Evolutionary conservation across 805 yeast genomes (phyloP), one percentile per base, ranked within the genome.

Genomic region (Suhomyces tanzawaensis): DNA sequence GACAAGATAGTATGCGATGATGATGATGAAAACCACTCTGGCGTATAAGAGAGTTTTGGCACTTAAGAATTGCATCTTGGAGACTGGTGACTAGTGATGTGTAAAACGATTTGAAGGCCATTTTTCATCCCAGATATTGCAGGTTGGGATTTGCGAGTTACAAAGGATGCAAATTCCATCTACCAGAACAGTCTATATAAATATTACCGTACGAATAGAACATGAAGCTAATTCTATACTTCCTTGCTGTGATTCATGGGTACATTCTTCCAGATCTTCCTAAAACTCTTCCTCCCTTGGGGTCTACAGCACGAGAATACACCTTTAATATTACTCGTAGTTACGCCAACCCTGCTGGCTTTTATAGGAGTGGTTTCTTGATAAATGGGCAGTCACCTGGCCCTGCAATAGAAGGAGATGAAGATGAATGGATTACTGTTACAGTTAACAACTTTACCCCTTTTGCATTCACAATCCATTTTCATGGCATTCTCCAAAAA

Each of bases 361-460:
- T 50, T 12, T 51, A 49, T 36, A 58, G 64, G 34, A 44, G 51
- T 6, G 52, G 62, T 39, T 60, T 64, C 19, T 52, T 63, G 4
- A 57, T 73, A 37, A 74, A 74, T 38, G 71, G 72, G 22, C 45
- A 60, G 38, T 72, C 71, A 37, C 82, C 82, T 1, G 77, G 78
- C 0, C 82, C 82, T 1, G 47, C 57, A 7, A 51, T 77, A 1
- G 60, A 62, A 7, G 64, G 55, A 2, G 50, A 54, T 22, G 64
- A 59, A 37, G 43, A 72, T 58, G 45, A 58, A 52, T 39, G 66
- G 62, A 40, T 62, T 1, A 41, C 40, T 4, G 64, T 76, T 2
- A 55, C 56, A 2, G 60, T 74, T 12, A 46, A 51, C 28, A 77
- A 76, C 46, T 48, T 53, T 15, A 54, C 69, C 4, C 51, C 58